Conservation (phyloP, 305 asterid species). For the Plantago rigida region DNA sequence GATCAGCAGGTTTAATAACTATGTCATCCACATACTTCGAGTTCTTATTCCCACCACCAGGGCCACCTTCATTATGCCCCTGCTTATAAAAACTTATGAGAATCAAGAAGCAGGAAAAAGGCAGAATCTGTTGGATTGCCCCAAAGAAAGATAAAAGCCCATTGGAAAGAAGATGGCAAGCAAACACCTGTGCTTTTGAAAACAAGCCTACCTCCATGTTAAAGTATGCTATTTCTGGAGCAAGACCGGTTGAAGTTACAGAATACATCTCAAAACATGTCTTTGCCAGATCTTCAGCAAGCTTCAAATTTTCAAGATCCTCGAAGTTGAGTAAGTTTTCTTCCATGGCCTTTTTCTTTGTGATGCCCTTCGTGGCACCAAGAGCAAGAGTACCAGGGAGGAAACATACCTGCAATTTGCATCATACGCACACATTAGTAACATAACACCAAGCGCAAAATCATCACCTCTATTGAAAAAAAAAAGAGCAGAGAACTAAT, state of each 20-base stretch:
- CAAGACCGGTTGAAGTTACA: conserved; percentile 85
- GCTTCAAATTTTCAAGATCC: conserved; percentile 83
- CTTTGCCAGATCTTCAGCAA: conserved; percentile 87
- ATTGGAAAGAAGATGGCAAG: neutral
- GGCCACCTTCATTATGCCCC: conserved; percentile 53
- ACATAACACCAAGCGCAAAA: conserved; percentile 5
- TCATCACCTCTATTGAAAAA: neutral
- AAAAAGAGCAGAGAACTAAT: too few species aligned
- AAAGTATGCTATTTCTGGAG: conserved; percentile 93
- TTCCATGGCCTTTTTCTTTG: conserved; percentile 66
- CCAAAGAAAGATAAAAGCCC: neutral
- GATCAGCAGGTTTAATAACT: conserved; percentile 65
- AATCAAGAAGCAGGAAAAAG: neutral
- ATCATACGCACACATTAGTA: conserved; percentile 19
- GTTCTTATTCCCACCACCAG: conserved; percentile 70
- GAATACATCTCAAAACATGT: conserved; percentile 86
- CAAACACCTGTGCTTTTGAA: conserved; percentile 7
- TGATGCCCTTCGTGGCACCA: conserved; percentile 83
- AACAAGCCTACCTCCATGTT: conserved; percentile 50
- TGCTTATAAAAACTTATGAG: conserved; percentile 30
- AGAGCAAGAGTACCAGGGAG: conserved; percentile 94
- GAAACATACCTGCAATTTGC: conserved; percentile 62
- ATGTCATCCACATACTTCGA: conserved; percentile 69
- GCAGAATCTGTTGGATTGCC: neutral
- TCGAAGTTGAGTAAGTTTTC: conserved; percentile 65